Percentiles rank a stretch among this genome's conserved stretches.
Evolutionary conservation across 352 stramenopile species (phyloP).

Genomic region (Globisporangium emineosum): DNA sequence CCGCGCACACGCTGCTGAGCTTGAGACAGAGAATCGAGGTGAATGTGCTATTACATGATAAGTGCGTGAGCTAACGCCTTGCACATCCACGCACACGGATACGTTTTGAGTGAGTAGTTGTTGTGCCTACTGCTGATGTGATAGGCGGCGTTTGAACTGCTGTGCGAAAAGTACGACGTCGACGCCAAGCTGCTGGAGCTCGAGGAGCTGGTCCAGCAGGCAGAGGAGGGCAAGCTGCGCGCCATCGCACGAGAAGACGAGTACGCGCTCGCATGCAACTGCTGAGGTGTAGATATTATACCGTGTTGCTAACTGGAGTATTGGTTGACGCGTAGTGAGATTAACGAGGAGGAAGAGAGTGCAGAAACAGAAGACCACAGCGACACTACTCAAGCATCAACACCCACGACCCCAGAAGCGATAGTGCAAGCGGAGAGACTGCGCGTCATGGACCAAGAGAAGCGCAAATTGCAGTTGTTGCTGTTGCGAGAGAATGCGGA

Average conservation of each 20-base stretch:
- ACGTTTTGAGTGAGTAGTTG: neutral
- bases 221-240: constrained; percentile 37
- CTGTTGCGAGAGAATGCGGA: constrained; percentile 31
- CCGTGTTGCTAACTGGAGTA: too few relatives aligned
- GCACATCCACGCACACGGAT: too few relatives aligned
- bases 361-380: constrained; percentile 11
- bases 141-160: constrained; percentile 42
- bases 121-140: neutral
- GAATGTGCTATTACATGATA: too few relatives aligned
- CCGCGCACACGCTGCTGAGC: constrained; percentile 47
- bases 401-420: constrained; percentile 25
- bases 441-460: constrained; percentile 51
- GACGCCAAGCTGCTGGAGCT: constrained; percentile 46
- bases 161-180: constrained; percentile 48
- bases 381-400: neutral
- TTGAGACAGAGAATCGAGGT: constrained; percentile 51
- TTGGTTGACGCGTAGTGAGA: neutral
- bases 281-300: too few relatives aligned
- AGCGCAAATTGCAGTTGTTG: constrained; percentile 39
- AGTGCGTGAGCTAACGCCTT: too few relatives aligned
- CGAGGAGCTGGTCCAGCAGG: constrained; percentile 42
- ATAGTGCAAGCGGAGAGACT: constrained; percentile 41
- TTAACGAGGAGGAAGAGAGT: constrained; percentile 6
- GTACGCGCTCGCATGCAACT: neutral
- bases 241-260: constrained; percentile 26